Base-by-base conservation (phyloP, 2,329 filamentous ascomycete species). In the Botrytis tulipae region DNA sequence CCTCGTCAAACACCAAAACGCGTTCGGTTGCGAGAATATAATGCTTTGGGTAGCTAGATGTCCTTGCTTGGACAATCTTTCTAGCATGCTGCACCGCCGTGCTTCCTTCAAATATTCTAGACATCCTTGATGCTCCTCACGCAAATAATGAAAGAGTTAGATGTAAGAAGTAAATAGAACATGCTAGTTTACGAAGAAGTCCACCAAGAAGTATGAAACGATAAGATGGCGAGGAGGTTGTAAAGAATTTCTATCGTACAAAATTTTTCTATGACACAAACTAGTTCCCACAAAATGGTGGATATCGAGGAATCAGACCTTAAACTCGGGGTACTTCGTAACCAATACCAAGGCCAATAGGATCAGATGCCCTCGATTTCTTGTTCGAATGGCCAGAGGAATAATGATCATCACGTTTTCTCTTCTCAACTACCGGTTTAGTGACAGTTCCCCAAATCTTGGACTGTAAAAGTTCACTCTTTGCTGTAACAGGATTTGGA, bases 401-500 rank as follows among this genome's bases (percentile, higher is more conserved):
- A 66, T 75, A 67, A 10, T 73, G 60, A 35, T 78, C 78, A 40
- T 77, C 77, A 6, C 74, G 75, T 73, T 80, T 81, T 35, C 79
- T 74, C 78, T 82, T 82, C 12, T 84, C 83, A 72, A 83, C 79
- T 61, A 84, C 84, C 22, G 84, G 80, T 81, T 92, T 92, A 77
- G 85, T 88, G 42, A 71, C 59, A 32, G 91, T 85, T 0, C 89
- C 89, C 78, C 90, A 91, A 7, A 92, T 81, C 80, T 89, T 91
- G 57, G 86, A 86, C 80, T 92, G 90, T n/a, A 88, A 83, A 51
- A 86, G 76, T 61, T 61, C 69, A 32, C 40, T 70, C 82, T 83
- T 80, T 82, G 86, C 76, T 79, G 83, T 77, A 82, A 84, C 74
- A 82, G 83, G 77, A 81, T 82, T 74, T 79, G 83, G 76, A 77